Conservation (phyloP, 1,139 yeast species). For the Schwanniomyces etchellsii region DNA sequence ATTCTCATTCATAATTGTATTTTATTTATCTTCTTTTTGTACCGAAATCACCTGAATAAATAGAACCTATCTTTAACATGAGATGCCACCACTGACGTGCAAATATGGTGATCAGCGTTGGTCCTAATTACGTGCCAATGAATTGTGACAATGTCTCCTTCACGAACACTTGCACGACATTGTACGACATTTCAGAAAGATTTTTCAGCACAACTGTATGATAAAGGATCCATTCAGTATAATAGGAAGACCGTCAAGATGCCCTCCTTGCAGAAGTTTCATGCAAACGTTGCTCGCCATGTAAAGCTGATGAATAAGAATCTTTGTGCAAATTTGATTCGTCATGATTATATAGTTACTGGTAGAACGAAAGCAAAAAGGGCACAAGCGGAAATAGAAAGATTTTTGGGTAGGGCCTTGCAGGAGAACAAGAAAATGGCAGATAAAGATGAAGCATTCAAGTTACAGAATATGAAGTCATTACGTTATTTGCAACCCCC, state of each 20-base stretch:
- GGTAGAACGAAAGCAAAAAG: conserved; percentile 42
- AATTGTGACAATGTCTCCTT: too few relatives aligned
- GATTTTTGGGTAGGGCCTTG: conserved; percentile 30
- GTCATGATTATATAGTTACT: conserved; percentile 42
- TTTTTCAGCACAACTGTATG: too few relatives aligned
- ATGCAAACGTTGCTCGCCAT: conserved; percentile 41
- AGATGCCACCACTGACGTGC: too few relatives aligned
- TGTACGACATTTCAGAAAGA: too few relatives aligned
- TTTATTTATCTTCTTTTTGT: too few relatives aligned
- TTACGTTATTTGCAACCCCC: conserved; percentile 37
- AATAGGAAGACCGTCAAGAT: conserved; percentile 11
- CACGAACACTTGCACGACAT: too few relatives aligned
- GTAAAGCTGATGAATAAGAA: conserved; percentile 43
- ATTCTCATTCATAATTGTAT: too few relatives aligned
- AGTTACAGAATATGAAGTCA: conserved; percentile 16
- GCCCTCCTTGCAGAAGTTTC: conserved; percentile 42
- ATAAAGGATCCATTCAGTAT: too few relatives aligned
- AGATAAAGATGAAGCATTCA: conserved; percentile 16
- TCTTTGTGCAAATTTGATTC: conserved; percentile 40
- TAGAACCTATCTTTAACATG: too few relatives aligned
- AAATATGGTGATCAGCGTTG: too few relatives aligned
- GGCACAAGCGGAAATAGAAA: conserved; percentile 41
- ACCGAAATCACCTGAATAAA: too few relatives aligned
- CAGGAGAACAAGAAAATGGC: conserved; percentile 12
- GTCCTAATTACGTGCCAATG: too few relatives aligned